A percentile compares a stretch with the other conserved stretches of the same genome.
phyloP scores from a whole-genome alignment of 176 grass and related monocot species.

The Carex cristatella region DNA sequence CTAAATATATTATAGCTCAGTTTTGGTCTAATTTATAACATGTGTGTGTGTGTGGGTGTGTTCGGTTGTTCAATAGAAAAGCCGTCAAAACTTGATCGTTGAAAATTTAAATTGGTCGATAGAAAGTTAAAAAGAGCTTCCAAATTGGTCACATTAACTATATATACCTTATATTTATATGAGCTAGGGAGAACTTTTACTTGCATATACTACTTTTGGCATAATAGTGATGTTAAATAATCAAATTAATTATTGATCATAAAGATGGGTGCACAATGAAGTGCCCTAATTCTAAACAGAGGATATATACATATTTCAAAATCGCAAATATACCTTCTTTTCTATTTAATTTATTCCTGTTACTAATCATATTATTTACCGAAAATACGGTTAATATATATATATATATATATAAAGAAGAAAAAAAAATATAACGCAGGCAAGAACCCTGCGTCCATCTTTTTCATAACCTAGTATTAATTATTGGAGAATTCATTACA shows the following conservation, averaged over 20 bases:
- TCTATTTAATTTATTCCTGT: not conserved
- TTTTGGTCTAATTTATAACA: not conserved
- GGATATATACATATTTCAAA: not conserved
- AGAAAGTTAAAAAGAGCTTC: not conserved
- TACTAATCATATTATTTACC: not conserved
- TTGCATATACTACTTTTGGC: not conserved
- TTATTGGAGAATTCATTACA: constrained; percentile 20
- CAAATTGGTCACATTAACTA: not conserved
- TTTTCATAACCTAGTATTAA: not conserved
- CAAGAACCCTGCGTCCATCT: not conserved
- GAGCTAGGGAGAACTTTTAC: not conserved
- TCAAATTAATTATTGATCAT: not conserved
- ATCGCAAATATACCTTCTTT: not conserved
- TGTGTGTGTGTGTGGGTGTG: too few relatives aligned
- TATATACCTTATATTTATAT: not conserved
- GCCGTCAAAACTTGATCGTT: not conserved
- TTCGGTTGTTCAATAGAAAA: not conserved
- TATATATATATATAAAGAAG: not conserved
- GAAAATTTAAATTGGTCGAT: not conserved
- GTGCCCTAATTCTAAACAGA: not conserved
- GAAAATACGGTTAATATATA: not conserved
- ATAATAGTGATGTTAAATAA: not conserved
- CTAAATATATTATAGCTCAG: not conserved
- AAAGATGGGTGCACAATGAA: not conserved
- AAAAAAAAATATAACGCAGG: not conserved